These are phyloP conservation scores for Chamaecrista fasciculata DNA, from an alignment of 306 rosid species.

Conservation along the genomic window DNA sequence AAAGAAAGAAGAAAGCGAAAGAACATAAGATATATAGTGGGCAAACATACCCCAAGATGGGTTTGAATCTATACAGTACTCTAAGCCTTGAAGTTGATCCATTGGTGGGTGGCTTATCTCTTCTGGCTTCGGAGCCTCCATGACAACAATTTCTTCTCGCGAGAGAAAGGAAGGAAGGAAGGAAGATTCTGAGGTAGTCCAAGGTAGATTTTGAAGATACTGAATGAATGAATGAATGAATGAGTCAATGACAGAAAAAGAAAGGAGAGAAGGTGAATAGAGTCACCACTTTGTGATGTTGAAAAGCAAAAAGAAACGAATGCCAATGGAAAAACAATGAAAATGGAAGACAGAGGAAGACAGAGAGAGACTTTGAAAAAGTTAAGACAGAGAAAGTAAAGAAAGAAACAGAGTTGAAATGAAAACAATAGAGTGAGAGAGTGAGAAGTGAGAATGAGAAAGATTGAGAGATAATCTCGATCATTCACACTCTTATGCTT, in stretches of 20 bases:
- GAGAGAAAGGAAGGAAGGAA: conserved; percentile 14
- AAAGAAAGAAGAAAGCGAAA: neutral
- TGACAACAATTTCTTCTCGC: conserved; percentile 31
- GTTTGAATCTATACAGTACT: conserved; percentile 93
- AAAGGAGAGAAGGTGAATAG: conserved; percentile 1
- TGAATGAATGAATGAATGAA: conserved; percentile 2
- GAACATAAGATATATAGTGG: neutral
- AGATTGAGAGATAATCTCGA: neutral
- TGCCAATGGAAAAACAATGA: conserved; percentile 27
- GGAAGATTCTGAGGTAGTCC: conserved; percentile 18
- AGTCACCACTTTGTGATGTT: conserved; percentile 37
- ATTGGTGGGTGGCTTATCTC: conserved; percentile 85
- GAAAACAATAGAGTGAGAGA: neutral
- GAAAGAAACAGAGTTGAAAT: conserved; percentile 13
- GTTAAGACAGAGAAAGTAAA: conserved; percentile 33
- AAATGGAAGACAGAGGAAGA: conserved; percentile 12
- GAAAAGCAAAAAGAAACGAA: conserved; percentile 27
- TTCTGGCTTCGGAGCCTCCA: conserved; percentile 79
- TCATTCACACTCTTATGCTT: conserved; percentile 24
- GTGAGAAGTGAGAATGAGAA: neutral
- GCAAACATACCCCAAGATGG: conserved; percentile 88
- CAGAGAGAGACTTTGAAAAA: neutral
- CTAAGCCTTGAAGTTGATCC: conserved; percentile 99
- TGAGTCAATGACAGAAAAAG: neutral
- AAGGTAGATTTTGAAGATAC: conserved; percentile 5